phyloP scores from a whole-genome alignment of 148 eudicot species.

The Fagopyrum tataricum region DNA sequence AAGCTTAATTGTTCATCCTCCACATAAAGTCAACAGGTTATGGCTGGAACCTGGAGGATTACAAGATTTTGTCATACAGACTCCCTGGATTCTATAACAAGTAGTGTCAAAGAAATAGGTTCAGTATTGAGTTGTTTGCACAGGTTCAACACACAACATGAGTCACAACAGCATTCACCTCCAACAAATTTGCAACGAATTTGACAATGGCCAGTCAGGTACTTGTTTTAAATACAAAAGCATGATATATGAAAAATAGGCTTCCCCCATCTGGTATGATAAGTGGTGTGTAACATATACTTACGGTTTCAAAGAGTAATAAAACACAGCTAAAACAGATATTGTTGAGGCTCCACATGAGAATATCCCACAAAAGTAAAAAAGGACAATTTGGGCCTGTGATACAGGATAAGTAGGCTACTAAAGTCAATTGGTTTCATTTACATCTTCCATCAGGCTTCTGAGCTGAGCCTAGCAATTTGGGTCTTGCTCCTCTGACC shows the following conservation, averaged over 20 bases:
- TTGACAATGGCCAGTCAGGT: background rate
- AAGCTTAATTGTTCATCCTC: background rate
- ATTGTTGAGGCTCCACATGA: background rate
- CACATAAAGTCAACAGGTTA: background rate
- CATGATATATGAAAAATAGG: too few relatives aligned
- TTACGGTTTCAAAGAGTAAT: background rate
- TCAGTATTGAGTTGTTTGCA: background rate
- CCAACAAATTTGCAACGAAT: background rate
- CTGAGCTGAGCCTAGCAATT: background rate
- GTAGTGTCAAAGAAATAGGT: background rate
- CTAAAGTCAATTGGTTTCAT: background rate
- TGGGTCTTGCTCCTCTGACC: background rate
- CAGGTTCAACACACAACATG: background rate
- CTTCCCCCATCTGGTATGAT: background rate
- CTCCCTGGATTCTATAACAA: background rate
- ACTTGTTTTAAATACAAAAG: background rate
- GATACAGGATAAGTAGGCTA: background rate
- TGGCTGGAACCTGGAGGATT: background rate
- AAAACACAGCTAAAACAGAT: background rate
- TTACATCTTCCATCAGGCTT: background rate
- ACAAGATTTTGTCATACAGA: background rate
- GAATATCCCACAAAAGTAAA: background rate
- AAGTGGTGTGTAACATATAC: background rate
- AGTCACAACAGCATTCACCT: background rate
- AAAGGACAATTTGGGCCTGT: background rate